phyloP scores from a whole-genome alignment of 176 grass and related monocot species.

The Poa pratensis region DNA sequence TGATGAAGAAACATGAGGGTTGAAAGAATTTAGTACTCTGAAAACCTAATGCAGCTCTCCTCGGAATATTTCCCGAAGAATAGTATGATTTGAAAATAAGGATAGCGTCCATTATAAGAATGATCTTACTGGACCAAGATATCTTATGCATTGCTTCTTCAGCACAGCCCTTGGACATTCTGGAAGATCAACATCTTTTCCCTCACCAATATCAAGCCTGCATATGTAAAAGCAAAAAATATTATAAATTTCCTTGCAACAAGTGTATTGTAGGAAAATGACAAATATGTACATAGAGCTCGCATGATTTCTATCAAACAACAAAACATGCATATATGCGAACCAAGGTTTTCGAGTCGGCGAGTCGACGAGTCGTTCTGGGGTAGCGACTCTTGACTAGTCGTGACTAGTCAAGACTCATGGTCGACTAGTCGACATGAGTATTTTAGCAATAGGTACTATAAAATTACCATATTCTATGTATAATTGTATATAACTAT shows the following conservation, averaged over 20 bases:
- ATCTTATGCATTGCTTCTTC: slow-evolving; percentile 81
- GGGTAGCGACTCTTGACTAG: no score
- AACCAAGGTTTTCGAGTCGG: no score
- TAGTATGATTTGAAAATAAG: not conserved
- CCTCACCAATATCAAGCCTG: slow-evolving; percentile 92
- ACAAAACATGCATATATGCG: not conserved
- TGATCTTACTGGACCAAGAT: slow-evolving; percentile 90
- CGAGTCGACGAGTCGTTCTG: no score
- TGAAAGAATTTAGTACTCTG: not conserved
- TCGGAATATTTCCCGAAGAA: not conserved
- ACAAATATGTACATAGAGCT: not conserved
- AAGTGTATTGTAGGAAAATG: not conserved
- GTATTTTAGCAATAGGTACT: no score
- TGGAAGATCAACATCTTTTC: slow-evolving; percentile 77
- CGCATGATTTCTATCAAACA: not conserved
- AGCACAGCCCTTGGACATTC: slow-evolving; percentile 68
- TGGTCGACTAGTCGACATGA: no score
- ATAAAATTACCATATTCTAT: no score
- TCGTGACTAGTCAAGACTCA: no score
- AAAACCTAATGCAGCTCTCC: not conserved
- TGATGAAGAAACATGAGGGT: not conserved
- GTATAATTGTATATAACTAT: no score
- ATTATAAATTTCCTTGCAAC: not conserved
- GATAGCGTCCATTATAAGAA: not conserved
- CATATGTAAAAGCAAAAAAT: not conserved